phyloP scores from a whole-genome alignment of 768 basidiomycete genomes.

The Phylloporus rhodoxanthus region DNA sequence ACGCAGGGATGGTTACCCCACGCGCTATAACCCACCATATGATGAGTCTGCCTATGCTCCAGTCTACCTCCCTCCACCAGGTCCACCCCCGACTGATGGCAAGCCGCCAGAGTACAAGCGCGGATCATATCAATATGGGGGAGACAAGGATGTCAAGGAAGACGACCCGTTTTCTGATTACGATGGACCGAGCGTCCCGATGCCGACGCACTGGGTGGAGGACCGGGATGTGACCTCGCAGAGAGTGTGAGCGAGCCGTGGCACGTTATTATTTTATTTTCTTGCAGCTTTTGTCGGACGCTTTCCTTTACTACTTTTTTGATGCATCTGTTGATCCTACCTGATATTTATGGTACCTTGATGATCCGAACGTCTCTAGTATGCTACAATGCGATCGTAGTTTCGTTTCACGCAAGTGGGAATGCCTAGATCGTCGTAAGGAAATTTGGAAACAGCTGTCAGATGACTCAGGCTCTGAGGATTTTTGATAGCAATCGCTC shows the following conservation, averaged over 20 bases:
- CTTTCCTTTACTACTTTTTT: background rate
- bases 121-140: conserved; percentile 27
- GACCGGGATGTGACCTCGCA: conserved; percentile 37
- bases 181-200: conserved; percentile 32
- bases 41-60: conserved; percentile 26
- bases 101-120: conserved; percentile 50
- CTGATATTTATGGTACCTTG: background rate
- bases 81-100: conserved; percentile 41
- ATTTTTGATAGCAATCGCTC: background rate
- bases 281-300: background rate
- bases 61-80: conserved; percentile 45
- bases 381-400: background rate
- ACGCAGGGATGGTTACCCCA: conserved; percentile 37
- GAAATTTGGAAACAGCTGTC: too few species aligned
- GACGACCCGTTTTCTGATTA: conserved; percentile 57
- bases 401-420: background rate
- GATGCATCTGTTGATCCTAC: background rate
- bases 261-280: background rate
- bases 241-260: conserved; percentile 6
- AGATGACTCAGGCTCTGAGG: too few species aligned
- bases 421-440: background rate
- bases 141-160: conserved; percentile 32
- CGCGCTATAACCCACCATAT: conserved; percentile 60
- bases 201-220: conserved; percentile 32
- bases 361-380: background rate